Base-by-base conservation (phyloP, 257 asterid species). In the Gentiana straminea region DNA sequence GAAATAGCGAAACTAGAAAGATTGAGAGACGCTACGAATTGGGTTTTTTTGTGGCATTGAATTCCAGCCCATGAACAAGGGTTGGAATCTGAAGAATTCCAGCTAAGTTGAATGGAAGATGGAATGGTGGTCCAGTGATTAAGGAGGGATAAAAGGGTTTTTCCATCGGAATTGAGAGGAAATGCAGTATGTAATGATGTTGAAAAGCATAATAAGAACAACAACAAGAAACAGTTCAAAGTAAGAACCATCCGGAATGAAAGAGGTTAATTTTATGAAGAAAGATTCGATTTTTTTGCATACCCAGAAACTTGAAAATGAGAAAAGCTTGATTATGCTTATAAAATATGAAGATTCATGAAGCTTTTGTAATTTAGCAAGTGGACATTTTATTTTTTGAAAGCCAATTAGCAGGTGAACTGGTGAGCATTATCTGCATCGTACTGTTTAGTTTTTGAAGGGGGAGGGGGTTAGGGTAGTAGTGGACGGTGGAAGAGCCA, bases 31-130 rank as follows among this genome's bases (percentile, higher is more conserved):
- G 41, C 47, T 45, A 83, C 75, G 32, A 49, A 34, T 1, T 13
- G 47, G 15, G 71, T n/a, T 38, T 36, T 56, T 44, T 39, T 67
- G 68, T 58, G 64, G 59, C 89, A 83, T 5, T 61, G 69, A 3
- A 83, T 82, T 6, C 93, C 89, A 35, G 62, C 8, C 93, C 93
- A 83, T 2, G 84, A 80, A 68, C 93, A 83, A 15, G 80, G 84
- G 58, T 74, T 64, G 68, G 86, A 46, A 74, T 65, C 61, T 47
- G 93, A 83, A 62, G 82, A 75, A 76, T 78, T 80, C 88, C 93
- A 87, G 74, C 76, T 77, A 63, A 44, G 47, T 55, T 64, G 68
- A 41, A 83, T 55, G 61, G 73, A 34, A 8, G 82, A 56, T 63
- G 94, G 94, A 60, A 80, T 81, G 44, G 46, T 51, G 6, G 73